Percentiles rank a stretch among this genome's conserved stretches.
These are phyloP conservation scores for Pistacia atlantica DNA, from an alignment of 345 rosid species.

Conservation along the genomic window DNA sequence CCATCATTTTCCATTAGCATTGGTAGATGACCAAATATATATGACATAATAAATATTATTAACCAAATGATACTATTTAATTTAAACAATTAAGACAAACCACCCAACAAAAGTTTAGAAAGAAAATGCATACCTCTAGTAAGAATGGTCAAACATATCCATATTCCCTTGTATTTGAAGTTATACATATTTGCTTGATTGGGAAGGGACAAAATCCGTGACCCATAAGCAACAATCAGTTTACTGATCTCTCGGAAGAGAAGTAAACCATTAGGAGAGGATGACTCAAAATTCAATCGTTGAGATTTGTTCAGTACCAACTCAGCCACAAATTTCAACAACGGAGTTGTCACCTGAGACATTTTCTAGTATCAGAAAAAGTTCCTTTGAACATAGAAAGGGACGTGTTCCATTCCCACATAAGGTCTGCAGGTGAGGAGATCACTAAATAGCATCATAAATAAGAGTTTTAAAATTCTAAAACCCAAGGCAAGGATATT, in stretches of 20 bases:
- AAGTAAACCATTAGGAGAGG: conserved; percentile 46
- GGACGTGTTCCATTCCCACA: not conserved
- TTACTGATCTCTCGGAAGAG: conserved; percentile 46
- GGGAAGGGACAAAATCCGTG: conserved; percentile 41
- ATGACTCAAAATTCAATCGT: conserved; percentile 38
- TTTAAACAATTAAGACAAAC: not conserved
- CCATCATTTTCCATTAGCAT: not conserved
- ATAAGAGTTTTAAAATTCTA: not conserved
- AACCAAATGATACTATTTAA: not conserved
- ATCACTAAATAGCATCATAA: not conserved
- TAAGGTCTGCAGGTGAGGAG: not conserved
- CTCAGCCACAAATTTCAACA: conserved; percentile 42
- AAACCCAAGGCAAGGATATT: not conserved
- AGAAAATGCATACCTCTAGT: conserved; percentile 33
- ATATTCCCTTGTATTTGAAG: conserved; percentile 45
- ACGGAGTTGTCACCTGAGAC: conserved; percentile 36
- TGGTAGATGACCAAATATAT: not conserved
- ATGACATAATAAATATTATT: not conserved
- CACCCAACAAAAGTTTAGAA: not conserved
- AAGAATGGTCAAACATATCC: conserved; percentile 43
- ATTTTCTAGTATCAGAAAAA: not conserved
- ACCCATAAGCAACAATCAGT: conserved; percentile 42
- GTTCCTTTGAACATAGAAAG: not conserved
- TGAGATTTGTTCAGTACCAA: conserved; percentile 43
- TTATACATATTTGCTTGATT: conserved; percentile 36